These are phyloP conservation scores for Aspergillus glaucus DNA, from an alignment of 2,329 filamentous ascomycete genomes.

Conservation along the genomic window DNA sequence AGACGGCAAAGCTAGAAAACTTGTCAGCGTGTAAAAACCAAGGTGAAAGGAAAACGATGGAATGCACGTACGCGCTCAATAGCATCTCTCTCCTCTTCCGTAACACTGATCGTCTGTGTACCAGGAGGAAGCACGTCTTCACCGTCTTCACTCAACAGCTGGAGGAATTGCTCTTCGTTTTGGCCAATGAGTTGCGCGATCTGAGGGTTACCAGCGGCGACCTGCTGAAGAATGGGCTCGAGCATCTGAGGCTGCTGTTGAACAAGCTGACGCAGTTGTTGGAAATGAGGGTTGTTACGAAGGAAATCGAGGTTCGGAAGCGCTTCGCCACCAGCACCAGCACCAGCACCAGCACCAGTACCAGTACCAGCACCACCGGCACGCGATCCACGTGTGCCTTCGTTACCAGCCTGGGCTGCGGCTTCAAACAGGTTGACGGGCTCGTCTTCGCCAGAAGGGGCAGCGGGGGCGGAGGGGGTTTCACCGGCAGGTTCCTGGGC, in stretches of 20 bases:
- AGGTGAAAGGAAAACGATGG: not conserved
- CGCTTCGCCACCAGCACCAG: slow-evolving; percentile 48
- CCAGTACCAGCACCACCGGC: slow-evolving; percentile 23
- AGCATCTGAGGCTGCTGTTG: slow-evolving; percentile 98
- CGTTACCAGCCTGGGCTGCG: slow-evolving; percentile 66
- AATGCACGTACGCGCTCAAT: slow-evolving; percentile 73
- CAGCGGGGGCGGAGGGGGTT: slow-evolving; percentile 24
- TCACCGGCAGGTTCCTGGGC: slow-evolving; percentile 33
- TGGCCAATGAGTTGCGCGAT: slow-evolving; percentile 85
- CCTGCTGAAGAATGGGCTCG: slow-evolving; percentile 93
- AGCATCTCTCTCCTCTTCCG: slow-evolving; percentile 91
- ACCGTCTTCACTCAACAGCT: slow-evolving; percentile 81
- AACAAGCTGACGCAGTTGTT: slow-evolving; percentile 92
- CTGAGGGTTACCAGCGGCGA: slow-evolving; percentile 89
- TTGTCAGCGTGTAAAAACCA: slow-evolving; percentile 10
- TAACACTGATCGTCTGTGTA: slow-evolving; percentile 82
- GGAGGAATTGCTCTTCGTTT: slow-evolving; percentile 89
- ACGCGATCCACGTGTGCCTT: slow-evolving; percentile 29
- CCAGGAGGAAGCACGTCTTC: slow-evolving; percentile 74
- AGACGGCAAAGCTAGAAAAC: slow-evolving; percentile 70
- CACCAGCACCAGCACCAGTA: slow-evolving; percentile 35
- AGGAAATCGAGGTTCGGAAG: slow-evolving; percentile 85
- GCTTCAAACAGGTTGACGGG: slow-evolving; percentile 88
- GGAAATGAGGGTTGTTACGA: slow-evolving; percentile 92
- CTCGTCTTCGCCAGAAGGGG: slow-evolving; percentile 44